phyloP scores from a whole-genome alignment of 768 basidiomycete species.

The Tylopilus subfusipes region DNA sequence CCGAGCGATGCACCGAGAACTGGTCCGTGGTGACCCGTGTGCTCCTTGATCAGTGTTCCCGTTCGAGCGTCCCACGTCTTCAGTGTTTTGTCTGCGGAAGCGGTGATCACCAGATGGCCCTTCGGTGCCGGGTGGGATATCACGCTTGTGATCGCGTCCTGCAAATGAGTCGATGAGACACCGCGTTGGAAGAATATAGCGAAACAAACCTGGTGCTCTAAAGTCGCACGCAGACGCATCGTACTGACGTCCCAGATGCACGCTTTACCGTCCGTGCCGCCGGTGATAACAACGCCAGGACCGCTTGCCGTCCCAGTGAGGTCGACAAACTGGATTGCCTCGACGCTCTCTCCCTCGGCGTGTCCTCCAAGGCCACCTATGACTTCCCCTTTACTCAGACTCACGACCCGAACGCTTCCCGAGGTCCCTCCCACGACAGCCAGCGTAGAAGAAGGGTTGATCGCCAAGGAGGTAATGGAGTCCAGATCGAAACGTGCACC shows the following conservation, averaged over 20 bases:
- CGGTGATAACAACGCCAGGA: slow-evolving; percentile 67
- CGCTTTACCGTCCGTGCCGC: slow-evolving; percentile 90
- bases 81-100: slow-evolving; percentile 81
- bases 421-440: slow-evolving; percentile 85
- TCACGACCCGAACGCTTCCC: slow-evolving; percentile 85
- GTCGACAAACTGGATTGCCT: slow-evolving; percentile 81
- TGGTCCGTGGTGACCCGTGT: slow-evolving; percentile 78
- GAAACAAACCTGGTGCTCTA: slow-evolving; percentile 71
- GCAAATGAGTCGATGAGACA: slow-evolving; percentile 10
- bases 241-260: slow-evolving; percentile 94
- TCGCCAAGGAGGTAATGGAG: slow-evolving; percentile 81
- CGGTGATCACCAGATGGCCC: slow-evolving; percentile 75
- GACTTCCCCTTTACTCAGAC: slow-evolving; percentile 81
- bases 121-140: slow-evolving; percentile 72
- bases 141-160: slow-evolving; percentile 88
- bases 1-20: slow-evolving; percentile 76
- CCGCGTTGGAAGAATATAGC: not conserved
- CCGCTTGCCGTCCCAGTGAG: slow-evolving; percentile 54
- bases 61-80: slow-evolving; percentile 93
- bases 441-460: slow-evolving; percentile 85
- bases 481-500: slow-evolving; percentile 76
- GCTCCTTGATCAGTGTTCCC: slow-evolving; percentile 70
- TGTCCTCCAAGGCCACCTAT: slow-evolving; percentile 79
- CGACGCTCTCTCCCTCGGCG: slow-evolving; percentile 82
- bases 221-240: slow-evolving; percentile 75